Percentiles rank a stretch among this genome's conserved stretches.
Conservation (phyloP, 2,329 filamentous ascomycete species). For the Lasiodiplodia sp. region DNA sequence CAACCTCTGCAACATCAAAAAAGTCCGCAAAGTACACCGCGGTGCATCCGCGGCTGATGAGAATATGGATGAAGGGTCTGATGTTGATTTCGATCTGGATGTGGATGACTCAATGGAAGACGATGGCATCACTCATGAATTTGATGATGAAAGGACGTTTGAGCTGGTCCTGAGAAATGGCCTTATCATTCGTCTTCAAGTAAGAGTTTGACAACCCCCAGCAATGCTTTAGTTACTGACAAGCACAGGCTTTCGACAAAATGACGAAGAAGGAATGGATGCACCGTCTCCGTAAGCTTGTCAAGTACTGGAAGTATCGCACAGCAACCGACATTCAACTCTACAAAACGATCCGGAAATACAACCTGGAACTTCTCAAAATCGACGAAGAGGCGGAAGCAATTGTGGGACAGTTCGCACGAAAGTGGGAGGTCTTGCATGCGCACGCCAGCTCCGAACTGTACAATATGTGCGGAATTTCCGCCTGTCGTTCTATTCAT, state of each 20-base stretch:
- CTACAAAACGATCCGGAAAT: slow-evolving; percentile 63
- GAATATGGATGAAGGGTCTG: slow-evolving; percentile 58
- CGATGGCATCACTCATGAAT: slow-evolving; percentile 60
- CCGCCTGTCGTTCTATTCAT: slow-evolving; percentile 67
- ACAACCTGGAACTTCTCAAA: slow-evolving; percentile 65
- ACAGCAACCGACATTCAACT: slow-evolving; percentile 63
- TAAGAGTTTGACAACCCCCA: slow-evolving; percentile 34
- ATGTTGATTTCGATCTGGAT: slow-evolving; percentile 63
- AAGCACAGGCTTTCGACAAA: slow-evolving; percentile 58
- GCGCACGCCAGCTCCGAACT: slow-evolving; percentile 68
- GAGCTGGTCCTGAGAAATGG: slow-evolving; percentile 69
- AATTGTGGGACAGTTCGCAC: slow-evolving; percentile 69
- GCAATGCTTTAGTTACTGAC: neutral
- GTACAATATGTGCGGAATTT: slow-evolving; percentile 73
- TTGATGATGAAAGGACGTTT: slow-evolving; percentile 66
- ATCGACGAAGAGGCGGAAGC: slow-evolving; percentile 73
- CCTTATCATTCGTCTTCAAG: slow-evolving; percentile 66
- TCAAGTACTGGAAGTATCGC: slow-evolving; percentile 68
- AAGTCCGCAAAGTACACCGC: slow-evolving; percentile 63
- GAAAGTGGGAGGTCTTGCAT: slow-evolving; percentile 72
- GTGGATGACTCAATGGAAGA: slow-evolving; percentile 55
- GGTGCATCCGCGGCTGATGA: slow-evolving; percentile 62
- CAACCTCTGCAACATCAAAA: slow-evolving; percentile 64
- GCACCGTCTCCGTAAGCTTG: slow-evolving; percentile 61
- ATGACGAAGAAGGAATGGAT: slow-evolving; percentile 69